A percentile compares a stretch with the other conserved stretches of the same genome.
Evolutionary conservation across 2,329 filamentous ascomycete species (phyloP).

Genomic region (Plenodomus biglobosus): DNA sequence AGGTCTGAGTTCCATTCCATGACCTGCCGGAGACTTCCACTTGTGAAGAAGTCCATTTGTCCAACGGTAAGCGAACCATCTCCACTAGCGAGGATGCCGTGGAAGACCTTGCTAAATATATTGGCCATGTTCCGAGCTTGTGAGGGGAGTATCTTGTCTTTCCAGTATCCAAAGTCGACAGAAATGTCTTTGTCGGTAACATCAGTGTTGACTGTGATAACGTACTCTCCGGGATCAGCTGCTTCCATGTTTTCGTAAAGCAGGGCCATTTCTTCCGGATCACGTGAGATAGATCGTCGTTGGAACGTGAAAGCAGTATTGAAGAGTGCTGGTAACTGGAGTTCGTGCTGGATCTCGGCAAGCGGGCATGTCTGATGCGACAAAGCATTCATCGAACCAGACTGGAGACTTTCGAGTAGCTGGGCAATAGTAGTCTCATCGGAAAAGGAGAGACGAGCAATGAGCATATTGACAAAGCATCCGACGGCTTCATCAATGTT

Average conservation of each 20-base stretch:
- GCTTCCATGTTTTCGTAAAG: slow-evolving; percentile 39
- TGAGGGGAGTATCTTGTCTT: slow-evolving; percentile 26
- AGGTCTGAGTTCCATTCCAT: slow-evolving; percentile 34
- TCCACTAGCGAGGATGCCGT: slow-evolving; percentile 16
- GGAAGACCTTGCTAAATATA: slow-evolving; percentile 33
- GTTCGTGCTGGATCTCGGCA: slow-evolving; percentile 42
- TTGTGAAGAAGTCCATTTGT: slow-evolving; percentile 27
- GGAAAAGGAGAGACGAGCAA: slow-evolving; percentile 50
- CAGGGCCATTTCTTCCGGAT: slow-evolving; percentile 30
- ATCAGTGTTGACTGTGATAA: slow-evolving; percentile 40
- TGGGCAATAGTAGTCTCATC: slow-evolving; percentile 42
- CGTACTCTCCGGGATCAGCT: slow-evolving; percentile 41
- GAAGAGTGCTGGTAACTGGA: slow-evolving; percentile 39
- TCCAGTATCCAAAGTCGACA: slow-evolving; percentile 39
- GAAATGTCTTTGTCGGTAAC: slow-evolving; percentile 31
- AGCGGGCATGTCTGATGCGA: slow-evolving; percentile 54
- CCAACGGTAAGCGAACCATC: slow-evolving; percentile 25
- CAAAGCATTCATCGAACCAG: slow-evolving; percentile 51
- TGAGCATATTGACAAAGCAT: slow-evolving; percentile 59
- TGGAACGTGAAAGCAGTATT: slow-evolving; percentile 45
- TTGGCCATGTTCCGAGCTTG: slow-evolving; percentile 37
- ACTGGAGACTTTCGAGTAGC: slow-evolving; percentile 49
- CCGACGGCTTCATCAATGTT: slow-evolving; percentile 55
- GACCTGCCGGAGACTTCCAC: slow-evolving; percentile 26
- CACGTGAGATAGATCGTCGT: slow-evolving; percentile 26